phyloP scores from a whole-genome alignment of 1,284 basidiomycete species.

The Peniophora sp. region DNA sequence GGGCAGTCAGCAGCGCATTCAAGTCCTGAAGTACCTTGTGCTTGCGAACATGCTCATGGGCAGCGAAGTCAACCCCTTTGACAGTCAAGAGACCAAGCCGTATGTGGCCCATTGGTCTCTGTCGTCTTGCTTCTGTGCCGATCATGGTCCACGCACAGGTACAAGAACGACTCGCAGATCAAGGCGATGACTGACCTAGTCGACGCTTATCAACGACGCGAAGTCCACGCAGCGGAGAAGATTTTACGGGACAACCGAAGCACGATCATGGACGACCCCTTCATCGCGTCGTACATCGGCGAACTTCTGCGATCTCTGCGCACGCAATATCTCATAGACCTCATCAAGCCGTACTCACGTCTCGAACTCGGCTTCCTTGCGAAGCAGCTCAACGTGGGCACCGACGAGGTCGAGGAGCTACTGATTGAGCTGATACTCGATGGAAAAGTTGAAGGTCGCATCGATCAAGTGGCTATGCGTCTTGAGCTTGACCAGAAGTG shows the following conservation, averaged over 20 bases:
- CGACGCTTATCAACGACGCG: conserved; percentile 90
- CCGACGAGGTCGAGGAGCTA: conserved; percentile 86
- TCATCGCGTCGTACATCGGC: conserved; percentile 91
- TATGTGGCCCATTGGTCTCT: conserved; percentile 28
- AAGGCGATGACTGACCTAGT: conserved; percentile 97
- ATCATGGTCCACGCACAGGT: conserved; percentile 38
- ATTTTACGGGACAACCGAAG: conserved; percentile 91
- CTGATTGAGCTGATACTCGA: conserved; percentile 92
- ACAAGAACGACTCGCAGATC: conserved; percentile 95
- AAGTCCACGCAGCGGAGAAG: conserved; percentile 94
- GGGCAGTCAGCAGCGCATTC: conserved; percentile 92
- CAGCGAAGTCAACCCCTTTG: conserved; percentile 98
- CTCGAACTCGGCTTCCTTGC: conserved; percentile 89
- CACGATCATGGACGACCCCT: conserved; percentile 92
- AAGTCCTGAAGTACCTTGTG: conserved; percentile 97
- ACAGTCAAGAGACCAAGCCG: conserved; percentile 99
- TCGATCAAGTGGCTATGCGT: conserved; percentile 91
- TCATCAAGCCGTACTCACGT: conserved; percentile 94
- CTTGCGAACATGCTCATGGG: conserved; percentile 98
- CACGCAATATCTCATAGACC: conserved; percentile 94
- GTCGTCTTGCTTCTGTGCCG: neutral
- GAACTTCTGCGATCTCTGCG: conserved; percentile 89
- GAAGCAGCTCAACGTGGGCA: conserved; percentile 90
- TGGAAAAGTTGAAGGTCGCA: conserved; percentile 89
- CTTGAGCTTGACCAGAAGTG: conserved; percentile 87